Base-by-base conservation (phyloP, 2,329 filamentous ascomycete species). In the Pezicula radicicola region DNA sequence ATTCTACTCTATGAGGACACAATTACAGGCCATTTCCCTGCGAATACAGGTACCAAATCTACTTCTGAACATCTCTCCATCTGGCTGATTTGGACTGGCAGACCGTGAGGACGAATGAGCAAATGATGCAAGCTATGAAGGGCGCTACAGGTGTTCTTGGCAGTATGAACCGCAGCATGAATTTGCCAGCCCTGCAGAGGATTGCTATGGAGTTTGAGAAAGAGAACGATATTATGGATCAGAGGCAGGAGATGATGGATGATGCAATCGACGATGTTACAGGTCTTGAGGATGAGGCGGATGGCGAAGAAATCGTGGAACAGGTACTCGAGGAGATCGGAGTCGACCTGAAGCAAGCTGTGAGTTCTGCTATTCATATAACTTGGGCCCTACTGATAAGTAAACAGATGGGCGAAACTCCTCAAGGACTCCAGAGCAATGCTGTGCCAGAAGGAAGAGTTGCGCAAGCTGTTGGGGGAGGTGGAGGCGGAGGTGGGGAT, bases 111-210 rank as follows among this genome's bases (percentile, higher is more conserved):
- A 97, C 92, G 60, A 99, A 99, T 71, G 94, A 99, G 71, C 93
- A 97, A 72, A 99, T 99, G 94, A 97, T 97, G 92, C 91, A 96
- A 72, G 94, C 92, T 8, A 97, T 99, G 94, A 99, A 97, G 72
- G 94, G 94, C 33, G 94, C 94, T 4, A 97, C 94, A 1, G 85
- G 87, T 72, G 86, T 96, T 3, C 77, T 99, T 7, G 91, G 92
- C 50, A 95, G 89, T 74, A 99, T 99, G 94, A 99, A 99, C 72
- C 83, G 89, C 59, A 90, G 90, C 58, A 97, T 97, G 92, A 97
- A 99, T 68, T 83, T 99, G 3, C 94, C 94, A 0, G 91, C 91
- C 16, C 77, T 99, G 33, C 93, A 97, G 70, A 85, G 93, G 52
- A 99, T 99, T 67, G 93, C 94, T 18, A 96, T 97, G 92, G 94